Conservation (phyloP, 2,329 filamentous ascomycete species). For the Alternaria panax region DNA sequence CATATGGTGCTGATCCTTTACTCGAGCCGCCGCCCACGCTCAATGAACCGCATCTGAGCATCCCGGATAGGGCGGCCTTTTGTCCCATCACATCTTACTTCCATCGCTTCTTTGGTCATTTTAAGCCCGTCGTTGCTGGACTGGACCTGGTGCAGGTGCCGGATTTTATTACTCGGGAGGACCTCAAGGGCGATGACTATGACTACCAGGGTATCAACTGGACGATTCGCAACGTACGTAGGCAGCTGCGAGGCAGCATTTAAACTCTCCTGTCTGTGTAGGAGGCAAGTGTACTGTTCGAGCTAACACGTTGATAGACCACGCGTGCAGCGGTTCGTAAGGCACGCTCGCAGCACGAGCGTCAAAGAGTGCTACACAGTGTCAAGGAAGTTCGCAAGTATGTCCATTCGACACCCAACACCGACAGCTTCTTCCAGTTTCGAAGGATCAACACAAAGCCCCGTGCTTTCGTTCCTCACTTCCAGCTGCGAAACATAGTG, state of each 20-base stretch:
- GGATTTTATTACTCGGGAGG: slow-evolving; percentile 36
- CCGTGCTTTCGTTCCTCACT: slow-evolving; percentile 62
- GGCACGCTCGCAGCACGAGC: slow-evolving; percentile 36
- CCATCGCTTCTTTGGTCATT: slow-evolving; percentile 23
- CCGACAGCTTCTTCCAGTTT: slow-evolving; percentile 58
- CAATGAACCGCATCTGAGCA: slow-evolving; percentile 39
- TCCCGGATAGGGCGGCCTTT: slow-evolving; percentile 41
- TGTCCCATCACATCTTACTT: slow-evolving; percentile 41
- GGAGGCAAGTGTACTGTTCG: background rate
- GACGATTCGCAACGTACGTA: slow-evolving; percentile 31
- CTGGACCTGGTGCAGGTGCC: slow-evolving; percentile 38
- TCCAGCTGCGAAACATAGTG: slow-evolving; percentile 66
- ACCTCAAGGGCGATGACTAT: slow-evolving; percentile 44
- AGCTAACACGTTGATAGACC: slow-evolving; percentile 11
- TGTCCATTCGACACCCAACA: slow-evolving; percentile 43
- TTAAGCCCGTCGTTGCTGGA: slow-evolving; percentile 23
- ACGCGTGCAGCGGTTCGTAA: slow-evolving; percentile 34
- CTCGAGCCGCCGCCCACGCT: slow-evolving; percentile 33
- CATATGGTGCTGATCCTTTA: slow-evolving; percentile 24
- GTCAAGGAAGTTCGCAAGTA: slow-evolving; percentile 26
- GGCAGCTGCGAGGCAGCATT: background rate
- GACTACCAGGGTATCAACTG: slow-evolving; percentile 52
- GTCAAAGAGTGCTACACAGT: slow-evolving; percentile 25
- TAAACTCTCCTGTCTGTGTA: background rate
- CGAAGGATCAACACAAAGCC: slow-evolving; percentile 59